These are phyloP conservation scores for Trichoderma orchidacearum DNA, from an alignment of 495 filamentous ascomycete species.

Conservation along the genomic window DNA sequence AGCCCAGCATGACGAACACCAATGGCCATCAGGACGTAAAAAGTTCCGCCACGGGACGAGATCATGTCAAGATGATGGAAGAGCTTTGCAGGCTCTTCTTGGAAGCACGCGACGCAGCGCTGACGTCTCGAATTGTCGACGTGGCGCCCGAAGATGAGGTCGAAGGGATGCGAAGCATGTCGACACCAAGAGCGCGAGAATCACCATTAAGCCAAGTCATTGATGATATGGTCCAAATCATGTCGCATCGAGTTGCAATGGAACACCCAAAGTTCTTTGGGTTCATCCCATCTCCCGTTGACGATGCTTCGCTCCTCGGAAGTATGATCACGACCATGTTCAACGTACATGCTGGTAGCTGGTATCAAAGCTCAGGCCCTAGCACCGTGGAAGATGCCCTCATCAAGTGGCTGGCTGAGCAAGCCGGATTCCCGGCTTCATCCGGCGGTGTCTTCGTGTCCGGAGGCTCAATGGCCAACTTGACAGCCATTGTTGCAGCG, in stretches of 20 bases:
- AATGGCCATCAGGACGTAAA: neutral
- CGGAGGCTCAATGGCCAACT: slow-evolving; percentile 16
- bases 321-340: slow-evolving; percentile 4
- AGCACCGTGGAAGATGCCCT: slow-evolving; percentile 7
- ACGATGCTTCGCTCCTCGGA: slow-evolving; percentile 6
- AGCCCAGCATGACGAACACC: neutral
- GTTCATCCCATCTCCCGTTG: slow-evolving; percentile 7
- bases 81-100: neutral
- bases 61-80: neutral
- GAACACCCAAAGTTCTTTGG: slow-evolving; percentile 9
- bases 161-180: neutral
- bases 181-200: neutral
- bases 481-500: slow-evolving; percentile 11
- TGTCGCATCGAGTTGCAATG: neutral
- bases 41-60: neutral
- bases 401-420: slow-evolving; percentile 10
- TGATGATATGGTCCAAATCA: neutral
- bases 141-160: neutral
- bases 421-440: slow-evolving; percentile 6
- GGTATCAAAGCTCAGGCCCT: slow-evolving; percentile 7
- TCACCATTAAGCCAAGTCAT: neutral
- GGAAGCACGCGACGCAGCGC: neutral
- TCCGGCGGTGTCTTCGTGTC: slow-evolving; percentile 13
- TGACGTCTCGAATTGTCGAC: neutral
- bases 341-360: slow-evolving; percentile 5